Percentiles rank a stretch among this genome's conserved stretches.
Evolutionary conservation across 2,329 filamentous ascomycete genomes (phyloP).

Genomic region (Verticillium nubilum): DNA sequence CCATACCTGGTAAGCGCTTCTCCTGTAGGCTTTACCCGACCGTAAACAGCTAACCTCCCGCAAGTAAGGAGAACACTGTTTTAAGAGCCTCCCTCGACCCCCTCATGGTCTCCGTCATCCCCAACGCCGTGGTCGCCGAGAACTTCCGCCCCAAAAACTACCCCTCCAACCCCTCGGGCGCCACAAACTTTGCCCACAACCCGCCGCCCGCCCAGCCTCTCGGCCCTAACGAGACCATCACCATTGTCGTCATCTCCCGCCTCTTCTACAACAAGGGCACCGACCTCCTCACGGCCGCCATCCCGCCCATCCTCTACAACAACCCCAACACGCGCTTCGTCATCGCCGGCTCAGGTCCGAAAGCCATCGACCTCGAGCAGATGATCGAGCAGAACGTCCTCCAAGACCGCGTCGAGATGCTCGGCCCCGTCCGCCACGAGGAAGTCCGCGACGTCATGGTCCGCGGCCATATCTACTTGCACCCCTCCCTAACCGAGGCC

Average conservation of each 20-base stretch:
- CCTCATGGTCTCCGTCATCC: conserved; percentile 95
- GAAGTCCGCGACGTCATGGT: conserved; percentile 98
- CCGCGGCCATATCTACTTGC: conserved; percentile 90
- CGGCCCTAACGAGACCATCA: conserved; percentile 81
- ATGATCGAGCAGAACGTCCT: conserved; percentile 95
- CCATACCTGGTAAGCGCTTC: conserved; percentile 76
- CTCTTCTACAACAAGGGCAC: conserved; percentile 99
- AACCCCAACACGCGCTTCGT: conserved; percentile 95
- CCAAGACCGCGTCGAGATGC: conserved; percentile 87
- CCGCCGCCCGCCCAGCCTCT: conserved; percentile 60
- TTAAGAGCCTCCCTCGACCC: conserved; percentile 91
- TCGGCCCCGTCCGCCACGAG: conserved; percentile 89
- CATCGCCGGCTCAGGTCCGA: conserved; percentile 91
- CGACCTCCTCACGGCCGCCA: conserved; percentile 91
- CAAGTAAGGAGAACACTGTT: conserved; percentile 95
- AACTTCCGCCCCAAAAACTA: conserved; percentile 71
- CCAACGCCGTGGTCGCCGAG: conserved; percentile 93
- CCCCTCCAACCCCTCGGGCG: conserved; percentile 25
- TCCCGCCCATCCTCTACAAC: conserved; percentile 82
- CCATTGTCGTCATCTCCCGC: conserved; percentile 93
- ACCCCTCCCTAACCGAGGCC: conserved; percentile 90
- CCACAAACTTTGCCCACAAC: conserved; percentile 32
- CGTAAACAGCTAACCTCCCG: conserved; percentile 4
- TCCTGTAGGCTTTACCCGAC: background rate
- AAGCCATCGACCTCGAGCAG: conserved; percentile 95